These are phyloP conservation scores for Penicillium tannophilum DNA, from an alignment of 495 filamentous ascomycete species.

Conservation along the genomic window DNA sequence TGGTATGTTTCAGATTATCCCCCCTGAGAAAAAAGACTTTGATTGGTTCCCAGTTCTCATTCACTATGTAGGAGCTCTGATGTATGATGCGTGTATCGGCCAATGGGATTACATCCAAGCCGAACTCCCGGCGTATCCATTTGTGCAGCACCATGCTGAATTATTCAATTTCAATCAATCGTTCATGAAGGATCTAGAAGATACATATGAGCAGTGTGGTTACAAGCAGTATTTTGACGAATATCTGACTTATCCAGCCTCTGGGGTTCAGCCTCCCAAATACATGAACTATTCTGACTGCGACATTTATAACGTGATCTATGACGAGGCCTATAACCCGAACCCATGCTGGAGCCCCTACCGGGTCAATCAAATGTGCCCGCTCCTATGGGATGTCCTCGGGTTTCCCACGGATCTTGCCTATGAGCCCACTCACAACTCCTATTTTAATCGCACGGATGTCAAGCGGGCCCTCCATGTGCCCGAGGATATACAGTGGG, in stretches of 20 bases:
- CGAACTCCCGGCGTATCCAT: slow-evolving; percentile 48
- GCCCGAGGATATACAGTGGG: slow-evolving; percentile 45
- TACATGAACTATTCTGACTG: slow-evolving; percentile 40
- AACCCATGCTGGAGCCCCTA: slow-evolving; percentile 68
- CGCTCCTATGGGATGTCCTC: slow-evolving; percentile 49
- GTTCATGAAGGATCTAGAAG: slow-evolving; percentile 52
- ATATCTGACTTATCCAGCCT: slow-evolving; percentile 58
- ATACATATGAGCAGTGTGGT: slow-evolving; percentile 54
- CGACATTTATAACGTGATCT: slow-evolving; percentile 52
- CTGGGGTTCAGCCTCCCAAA: slow-evolving; percentile 41
- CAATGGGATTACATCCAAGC: slow-evolving; percentile 43
- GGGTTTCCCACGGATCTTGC: slow-evolving; percentile 41
- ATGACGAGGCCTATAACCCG: slow-evolving; percentile 44
- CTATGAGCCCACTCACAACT: slow-evolving; percentile 34
- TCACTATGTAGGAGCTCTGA: slow-evolving; percentile 35
- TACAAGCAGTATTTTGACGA: slow-evolving; percentile 57
- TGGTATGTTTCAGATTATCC: slow-evolving; percentile 24
- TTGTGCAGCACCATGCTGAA: slow-evolving; percentile 50
- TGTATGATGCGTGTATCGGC: slow-evolving; percentile 47
- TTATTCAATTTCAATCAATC: slow-evolving; percentile 60
- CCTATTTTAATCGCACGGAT: slow-evolving; percentile 61
- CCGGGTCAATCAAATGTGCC: slow-evolving; percentile 50
- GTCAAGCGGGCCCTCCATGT: slow-evolving; percentile 60
- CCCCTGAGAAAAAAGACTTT: neutral
- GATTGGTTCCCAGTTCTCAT: neutral